Evolutionary conservation across 192 early-diverging fungal genomes (phyloP).

Genomic region (Jimgerdemannia flammicorona): DNA sequence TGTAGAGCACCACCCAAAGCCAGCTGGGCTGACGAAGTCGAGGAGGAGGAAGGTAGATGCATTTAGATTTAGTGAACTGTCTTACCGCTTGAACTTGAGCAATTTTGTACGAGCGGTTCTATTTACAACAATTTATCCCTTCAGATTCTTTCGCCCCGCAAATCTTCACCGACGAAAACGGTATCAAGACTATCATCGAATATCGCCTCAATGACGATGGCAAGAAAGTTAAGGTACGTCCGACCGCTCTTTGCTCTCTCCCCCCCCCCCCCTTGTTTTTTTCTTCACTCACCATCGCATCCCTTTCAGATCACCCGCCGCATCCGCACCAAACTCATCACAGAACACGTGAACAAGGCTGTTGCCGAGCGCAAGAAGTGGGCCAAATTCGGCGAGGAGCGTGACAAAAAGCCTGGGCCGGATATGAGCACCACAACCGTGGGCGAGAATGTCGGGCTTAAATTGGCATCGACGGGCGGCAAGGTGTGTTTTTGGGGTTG

Average conservation of each 20-base stretch:
- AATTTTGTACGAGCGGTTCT: no score
- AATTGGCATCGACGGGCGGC: conserved; percentile 65
- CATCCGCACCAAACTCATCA: conserved; percentile 75
- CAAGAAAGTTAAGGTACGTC: conserved; percentile 79
- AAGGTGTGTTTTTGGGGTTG: conserved; percentile 33
- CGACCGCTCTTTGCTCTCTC: not conserved
- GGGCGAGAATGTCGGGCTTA: conserved; percentile 84
- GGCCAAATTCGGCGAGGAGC: conserved; percentile 91
- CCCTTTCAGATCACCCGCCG: conserved; percentile 66
- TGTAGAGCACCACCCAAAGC: conserved; percentile 31
- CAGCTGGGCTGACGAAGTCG: conserved; percentile 77
- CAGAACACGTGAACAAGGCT: conserved; percentile 79
- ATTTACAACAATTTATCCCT: no score
- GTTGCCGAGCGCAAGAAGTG: conserved; percentile 90
- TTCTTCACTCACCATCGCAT: not conserved
- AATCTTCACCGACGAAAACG: conserved; percentile 67
- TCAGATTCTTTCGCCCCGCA: conserved; percentile 2
- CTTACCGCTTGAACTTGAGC: no score
- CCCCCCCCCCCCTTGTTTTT: not conserved
- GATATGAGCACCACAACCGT: conserved; percentile 85
- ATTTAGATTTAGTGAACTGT: not conserved
- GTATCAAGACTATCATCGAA: conserved; percentile 79
- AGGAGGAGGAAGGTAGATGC: conserved; percentile 49
- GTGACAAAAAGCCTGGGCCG: conserved; percentile 73
- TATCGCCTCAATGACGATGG: conserved; percentile 86